Conservation (phyloP, 495 filamentous ascomycete genomes). For the Neurospora pannonica region DNA sequence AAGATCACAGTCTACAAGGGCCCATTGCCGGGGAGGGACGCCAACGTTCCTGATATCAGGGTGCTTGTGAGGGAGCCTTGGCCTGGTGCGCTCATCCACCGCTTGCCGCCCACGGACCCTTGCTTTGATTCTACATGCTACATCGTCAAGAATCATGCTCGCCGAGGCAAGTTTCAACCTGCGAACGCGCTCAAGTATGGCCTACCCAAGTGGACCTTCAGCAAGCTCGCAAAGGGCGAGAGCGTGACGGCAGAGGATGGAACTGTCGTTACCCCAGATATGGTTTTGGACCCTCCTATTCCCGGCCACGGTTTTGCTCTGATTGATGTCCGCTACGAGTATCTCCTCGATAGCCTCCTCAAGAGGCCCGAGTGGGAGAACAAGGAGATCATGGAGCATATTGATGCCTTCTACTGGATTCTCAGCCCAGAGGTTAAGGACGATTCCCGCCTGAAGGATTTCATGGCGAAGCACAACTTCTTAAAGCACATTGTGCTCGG, state of each 20-base stretch:
- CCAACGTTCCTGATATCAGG: conserved; percentile 51
- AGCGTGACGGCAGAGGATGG: conserved; percentile 46
- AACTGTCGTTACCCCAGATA: conserved; percentile 43
- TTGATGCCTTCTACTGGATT: conserved; percentile 73
- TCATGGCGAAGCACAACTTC: conserved; percentile 51
- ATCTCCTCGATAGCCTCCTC: conserved; percentile 60
- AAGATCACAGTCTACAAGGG: conserved; percentile 59
- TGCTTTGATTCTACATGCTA: conserved; percentile 68
- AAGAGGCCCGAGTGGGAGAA: conserved; percentile 64
- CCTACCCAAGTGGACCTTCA: conserved; percentile 46
- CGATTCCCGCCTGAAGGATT: conserved; percentile 51
- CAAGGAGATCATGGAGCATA: conserved; percentile 49
- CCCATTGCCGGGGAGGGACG: conserved; percentile 44
- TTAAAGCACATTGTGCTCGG: conserved; percentile 71
- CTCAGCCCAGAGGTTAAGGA: conserved; percentile 57
- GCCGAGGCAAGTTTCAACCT: conserved; percentile 70
- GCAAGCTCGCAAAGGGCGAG: conserved; percentile 39
- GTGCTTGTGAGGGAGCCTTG: conserved; percentile 73
- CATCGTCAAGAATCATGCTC: conserved; percentile 62
- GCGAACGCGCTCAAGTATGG: conserved; percentile 51
- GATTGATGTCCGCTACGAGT: conserved; percentile 60
- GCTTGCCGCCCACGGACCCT: conserved; percentile 56
- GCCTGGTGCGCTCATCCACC: conserved; percentile 59
- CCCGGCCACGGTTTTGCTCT: conserved; percentile 56
- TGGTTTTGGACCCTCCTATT: conserved; percentile 34